Percentiles rank a stretch among this genome's conserved stretches.
These are phyloP conservation scores for Spongospora subterranea DNA, from an alignment of 208 protist genomes.

Conservation along the genomic window DNA sequence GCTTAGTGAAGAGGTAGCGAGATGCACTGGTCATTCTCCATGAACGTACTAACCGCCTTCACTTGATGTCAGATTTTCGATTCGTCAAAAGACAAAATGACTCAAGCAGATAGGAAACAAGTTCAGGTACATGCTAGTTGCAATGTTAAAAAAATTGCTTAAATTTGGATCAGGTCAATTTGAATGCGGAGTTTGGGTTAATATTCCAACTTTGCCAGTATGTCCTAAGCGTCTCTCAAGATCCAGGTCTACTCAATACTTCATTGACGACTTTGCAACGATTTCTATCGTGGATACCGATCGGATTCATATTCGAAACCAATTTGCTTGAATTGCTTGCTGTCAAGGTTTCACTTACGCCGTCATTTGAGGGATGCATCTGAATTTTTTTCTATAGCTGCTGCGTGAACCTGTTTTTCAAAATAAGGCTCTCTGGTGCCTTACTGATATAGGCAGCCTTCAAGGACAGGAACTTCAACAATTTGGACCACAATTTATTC, in stretches of 20 bases:
- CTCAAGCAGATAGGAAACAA: conserved; percentile 88
- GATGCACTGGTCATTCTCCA: not conserved
- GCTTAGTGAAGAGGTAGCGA: conserved; percentile 77
- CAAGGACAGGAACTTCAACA: conserved; percentile 57
- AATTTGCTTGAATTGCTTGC: conserved; percentile 78
- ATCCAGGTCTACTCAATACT: conserved; percentile 72
- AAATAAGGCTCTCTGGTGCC: conserved; percentile 82
- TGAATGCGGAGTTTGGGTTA: conserved; percentile 56
- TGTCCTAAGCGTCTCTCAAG: conserved; percentile 71
- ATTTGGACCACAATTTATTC: conserved; percentile 71
- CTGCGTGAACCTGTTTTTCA: conserved; percentile 76
- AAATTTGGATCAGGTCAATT: not conserved
- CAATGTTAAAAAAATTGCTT: not conserved
- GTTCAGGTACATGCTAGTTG: conserved; percentile 89
- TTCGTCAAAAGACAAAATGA: conserved; percentile 94
- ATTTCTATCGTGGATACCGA: conserved; percentile 86
- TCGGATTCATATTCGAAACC: conserved; percentile 90
- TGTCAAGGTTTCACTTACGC: conserved; percentile 65
- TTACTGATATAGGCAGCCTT: conserved; percentile 85
- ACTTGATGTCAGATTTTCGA: conserved; percentile 90
- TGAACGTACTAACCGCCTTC: not conserved
- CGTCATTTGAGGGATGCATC: not conserved
- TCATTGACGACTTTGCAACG: conserved; percentile 80
- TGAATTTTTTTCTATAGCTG: conserved; percentile 67
- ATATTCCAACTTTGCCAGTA: conserved; percentile 69